Percentiles rank a stretch among this genome's conserved stretches.
These are phyloP conservation scores for Schizosaccharomyces pombe DNA, from an alignment of 805 yeast species.

Conservation along the genomic window ASM294v3 CU329670.1:2077501-2078000, in stretches of 20 bases:
- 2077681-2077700: background rate
- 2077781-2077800: slow-evolving; percentile 47
- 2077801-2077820: background rate
- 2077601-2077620: too few species aligned
- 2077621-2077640: too few species aligned
- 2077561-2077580: too few species aligned
- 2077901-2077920: slow-evolving; percentile 47
- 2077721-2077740: slow-evolving; percentile 16
- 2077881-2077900: slow-evolving; percentile 51
- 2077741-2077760: slow-evolving; percentile 30
- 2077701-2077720: background rate
- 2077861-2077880: slow-evolving; percentile 24
- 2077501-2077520: background rate
- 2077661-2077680: background rate
- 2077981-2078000: slow-evolving; percentile 50
- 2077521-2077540: background rate
- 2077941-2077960: slow-evolving; percentile 69
- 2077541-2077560: background rate
- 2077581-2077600: too few species aligned
- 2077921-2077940: slow-evolving; percentile 19
- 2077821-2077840: background rate
- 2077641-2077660: background rate
- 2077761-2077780: slow-evolving; percentile 64
- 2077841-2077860: slow-evolving; percentile 44
- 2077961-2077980: slow-evolving; percentile 54